Percentiles rank a stretch among this genome's conserved stretches.
Evolutionary conservation across 805 yeast species (phyloP).

Genomic region (Metschnikowia colocasiae): DNA sequence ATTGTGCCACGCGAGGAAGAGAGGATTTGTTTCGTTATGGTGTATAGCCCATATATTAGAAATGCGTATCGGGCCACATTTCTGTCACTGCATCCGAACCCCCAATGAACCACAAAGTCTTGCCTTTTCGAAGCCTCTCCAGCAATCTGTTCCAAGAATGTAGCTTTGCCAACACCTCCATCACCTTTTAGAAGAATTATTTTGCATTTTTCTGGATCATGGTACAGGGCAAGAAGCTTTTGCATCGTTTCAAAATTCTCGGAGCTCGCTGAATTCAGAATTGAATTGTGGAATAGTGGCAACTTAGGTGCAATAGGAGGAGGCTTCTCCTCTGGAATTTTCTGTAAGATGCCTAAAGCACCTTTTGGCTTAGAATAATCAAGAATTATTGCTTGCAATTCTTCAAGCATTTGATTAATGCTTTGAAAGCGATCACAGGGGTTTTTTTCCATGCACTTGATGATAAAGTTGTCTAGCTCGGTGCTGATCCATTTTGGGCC

Average conservation of each 20-base stretch:
- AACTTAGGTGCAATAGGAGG: background rate
- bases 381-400: conserved; percentile 26
- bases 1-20: conserved; percentile 33
- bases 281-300: conserved; percentile 12
- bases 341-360: background rate
- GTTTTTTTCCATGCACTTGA: conserved; percentile 41
- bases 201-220: conserved; percentile 14
- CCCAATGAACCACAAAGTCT: conserved; percentile 31
- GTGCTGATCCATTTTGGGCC: conserved; percentile 27
- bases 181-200: conserved; percentile 37
- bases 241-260: background rate
- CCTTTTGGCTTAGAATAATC: conserved; percentile 12
- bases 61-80: conserved; percentile 35
- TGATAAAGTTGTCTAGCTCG: conserved; percentile 35
- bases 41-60: conserved; percentile 36
- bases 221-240: conserved; percentile 6
- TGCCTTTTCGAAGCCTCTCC: conserved; percentile 30
- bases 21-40: conserved; percentile 39
- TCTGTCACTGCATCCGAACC: conserved; percentile 23
- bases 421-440: conserved; percentile 38
- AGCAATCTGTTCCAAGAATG: conserved; percentile 38
- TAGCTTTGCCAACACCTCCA: conserved; percentile 46
- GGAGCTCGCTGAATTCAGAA: conserved; percentile 4
- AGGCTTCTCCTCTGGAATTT: background rate
- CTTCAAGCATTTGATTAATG: conserved; percentile 33